These are phyloP conservation scores for Phyllosticta citrichinensis DNA, from an alignment of 2,329 filamentous ascomycete species.

Conservation along the genomic window DNA sequence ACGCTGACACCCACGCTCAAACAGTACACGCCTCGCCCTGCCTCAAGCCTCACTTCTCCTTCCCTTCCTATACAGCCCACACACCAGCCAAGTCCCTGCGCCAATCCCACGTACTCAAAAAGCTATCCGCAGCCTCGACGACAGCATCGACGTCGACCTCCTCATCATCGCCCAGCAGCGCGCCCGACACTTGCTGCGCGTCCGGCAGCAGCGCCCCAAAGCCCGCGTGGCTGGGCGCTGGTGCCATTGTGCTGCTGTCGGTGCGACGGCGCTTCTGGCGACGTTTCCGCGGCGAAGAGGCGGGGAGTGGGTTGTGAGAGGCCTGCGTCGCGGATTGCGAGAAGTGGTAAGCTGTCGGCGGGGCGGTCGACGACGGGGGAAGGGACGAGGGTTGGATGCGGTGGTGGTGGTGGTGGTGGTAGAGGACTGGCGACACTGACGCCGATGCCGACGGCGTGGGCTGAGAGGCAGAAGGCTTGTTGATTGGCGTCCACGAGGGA, in stretches of 20 bases:
- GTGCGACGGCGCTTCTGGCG: too few relatives aligned
- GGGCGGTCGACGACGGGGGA: not conserved
- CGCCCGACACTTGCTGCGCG: not conserved
- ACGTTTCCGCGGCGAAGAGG: not conserved
- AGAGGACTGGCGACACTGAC: not conserved
- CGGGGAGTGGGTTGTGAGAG: not conserved
- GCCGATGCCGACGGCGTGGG: not conserved
- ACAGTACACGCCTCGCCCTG: too few relatives aligned
- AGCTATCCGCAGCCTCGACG: not conserved
- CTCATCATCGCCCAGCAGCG: not conserved
- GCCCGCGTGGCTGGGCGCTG: too few relatives aligned
- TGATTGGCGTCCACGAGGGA: too few relatives aligned
- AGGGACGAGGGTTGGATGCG: not conserved
- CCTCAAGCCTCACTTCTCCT: not conserved
- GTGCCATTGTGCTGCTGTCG: too few relatives aligned
- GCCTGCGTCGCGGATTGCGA: not conserved
- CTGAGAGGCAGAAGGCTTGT: not conserved
- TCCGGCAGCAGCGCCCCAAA: not conserved
- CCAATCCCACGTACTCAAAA: not conserved
- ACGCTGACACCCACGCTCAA: too few relatives aligned
- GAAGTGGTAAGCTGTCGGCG: not conserved
- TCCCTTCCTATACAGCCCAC: not conserved
- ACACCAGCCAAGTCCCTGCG: not conserved
- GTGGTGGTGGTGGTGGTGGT: too few relatives aligned
- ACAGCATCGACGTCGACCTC: not conserved